Base-by-base conservation (phyloP, 2,329 filamentous ascomycete genomes). In the Calonectria crousiana region DNA sequence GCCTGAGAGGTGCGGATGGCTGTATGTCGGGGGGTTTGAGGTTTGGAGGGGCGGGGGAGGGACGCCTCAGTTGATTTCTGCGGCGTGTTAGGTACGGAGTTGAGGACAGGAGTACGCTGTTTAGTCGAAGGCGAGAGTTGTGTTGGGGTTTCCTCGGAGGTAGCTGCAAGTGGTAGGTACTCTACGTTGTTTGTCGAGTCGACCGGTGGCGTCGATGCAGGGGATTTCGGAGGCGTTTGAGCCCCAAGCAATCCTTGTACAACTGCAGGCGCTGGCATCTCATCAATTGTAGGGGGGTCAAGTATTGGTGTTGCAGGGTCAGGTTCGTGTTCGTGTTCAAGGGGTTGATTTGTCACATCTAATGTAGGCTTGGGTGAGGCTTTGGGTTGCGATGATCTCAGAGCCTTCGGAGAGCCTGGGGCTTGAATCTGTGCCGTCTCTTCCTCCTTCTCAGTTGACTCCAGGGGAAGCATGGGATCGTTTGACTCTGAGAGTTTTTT, bases 11-110 rank as follows among this genome's bases (percentile, higher is more conserved):
- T 77, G 58, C 68, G 79, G 62, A 76, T 79, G 58, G 79, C 71
- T 6, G 77, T 76, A 4, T 77, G 79, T 3, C 80, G 74, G 30
- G 79, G 81, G 6, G 82, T 83, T 51, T 75, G 79, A 1, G 82
- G 83, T 11, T 77, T 81, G 20, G 77, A 75, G 28, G 79, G 71
- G 8, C 71, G 78, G 26, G 77, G 34, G 16, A 26, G 26, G 26
- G 51, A 65, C 47, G 36, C 4, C 36, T 65, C 14, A 20, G 52
- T 34, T 20, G 38, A 44, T 6, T 51, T 56, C 28, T 71, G 76
- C 8, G 47, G 56, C 28, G 70, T 76, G 26, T 51, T 74, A 13
- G 74, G 76, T 10, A 67, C 75, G 13, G 71, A 69, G 18, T 26
- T 36, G 51, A 4, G 58, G 3, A 64, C 44, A 20, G 60, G 34